Conservation (phyloP, 208 protist genomes). For the Acanthamoeba royreba region DNA sequence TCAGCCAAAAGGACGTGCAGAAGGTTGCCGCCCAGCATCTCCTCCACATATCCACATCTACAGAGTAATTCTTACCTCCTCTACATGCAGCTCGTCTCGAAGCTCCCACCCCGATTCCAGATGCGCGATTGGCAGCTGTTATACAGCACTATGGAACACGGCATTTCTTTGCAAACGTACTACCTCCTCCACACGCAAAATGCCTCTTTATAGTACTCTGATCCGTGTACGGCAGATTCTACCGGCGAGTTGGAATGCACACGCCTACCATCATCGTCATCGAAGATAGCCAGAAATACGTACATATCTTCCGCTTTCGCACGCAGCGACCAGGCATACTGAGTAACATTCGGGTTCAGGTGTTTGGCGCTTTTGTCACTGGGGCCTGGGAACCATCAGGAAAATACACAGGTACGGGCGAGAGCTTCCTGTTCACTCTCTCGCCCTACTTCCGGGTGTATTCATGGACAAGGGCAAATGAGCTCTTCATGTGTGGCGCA, state of each 20-base stretch:
- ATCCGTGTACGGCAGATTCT: background rate
- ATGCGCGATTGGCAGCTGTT: background rate
- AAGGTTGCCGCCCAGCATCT: background rate
- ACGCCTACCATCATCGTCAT: background rate
- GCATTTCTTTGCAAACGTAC: background rate
- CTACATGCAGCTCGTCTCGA: background rate
- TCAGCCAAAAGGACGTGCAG: background rate
- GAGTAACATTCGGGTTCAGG: too few relatives aligned
- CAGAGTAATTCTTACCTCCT: too few relatives aligned
- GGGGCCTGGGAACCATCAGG: background rate
- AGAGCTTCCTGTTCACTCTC: constrained; percentile 41
- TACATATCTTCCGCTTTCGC: too few relatives aligned
- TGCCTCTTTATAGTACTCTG: background rate
- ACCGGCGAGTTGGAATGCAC: background rate
- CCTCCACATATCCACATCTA: background rate
- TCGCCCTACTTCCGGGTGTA: constrained; percentile 35
- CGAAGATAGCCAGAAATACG: constrained; percentile 20
- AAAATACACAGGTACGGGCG: background rate
- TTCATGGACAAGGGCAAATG: constrained; percentile 49
- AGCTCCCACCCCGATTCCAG: constrained; percentile 2
- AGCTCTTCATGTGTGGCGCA: constrained; percentile 26
- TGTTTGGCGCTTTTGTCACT: background rate
- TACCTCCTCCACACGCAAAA: background rate
- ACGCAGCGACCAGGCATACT: too few relatives aligned
- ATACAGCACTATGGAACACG: constrained; percentile 42